Evolutionary conservation across 805 yeast species (phyloP), one percentile per base, ranked within the genome.

Genomic region (Cyberlindnera samutprakarnensis): DNA sequence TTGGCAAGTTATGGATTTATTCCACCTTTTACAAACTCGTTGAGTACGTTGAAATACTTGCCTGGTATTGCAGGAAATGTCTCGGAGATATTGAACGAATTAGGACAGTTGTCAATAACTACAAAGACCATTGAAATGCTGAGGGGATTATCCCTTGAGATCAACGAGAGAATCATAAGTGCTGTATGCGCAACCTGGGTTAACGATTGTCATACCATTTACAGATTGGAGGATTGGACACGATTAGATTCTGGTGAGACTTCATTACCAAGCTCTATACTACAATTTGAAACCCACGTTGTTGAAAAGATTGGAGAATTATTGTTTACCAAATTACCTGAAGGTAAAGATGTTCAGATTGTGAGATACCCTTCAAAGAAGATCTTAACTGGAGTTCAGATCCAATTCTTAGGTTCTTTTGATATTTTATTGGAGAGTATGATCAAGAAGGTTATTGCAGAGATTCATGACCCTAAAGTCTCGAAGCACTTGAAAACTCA

Each of bases 1-100:
- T 50, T 62, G 1, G 28, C 42, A 6, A 54, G 56, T 22, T 72
- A 61, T 49, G 78, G 78, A 1, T 77, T 75, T 44, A 49, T 78
- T 15, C 88, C 90, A 4, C 78, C 79, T 1, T 62, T 63, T 33
- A 64, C 86, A 1, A 82, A 79, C 46, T 70, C 80, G 7, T 57
- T 82, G 16, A 66, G 83, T 28, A 64, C 80, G 3, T 51, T 75
- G 22, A 63, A 69, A 41, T 75, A 70, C 43, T 50, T 73, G 23
- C 66, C 75, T 1, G 54, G 56, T 18, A 56, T 78, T 12, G 60
- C 70, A 17, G 61, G 59, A 3, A 59, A 63, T 3, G 53, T 78
- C 8, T 53, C 62, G 19, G 51, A 57, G 18, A 55, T 62, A 18
- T 54, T 66, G 25, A 61, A 62, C 26, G 67, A 64, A 30, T 43